phyloP scores from a whole-genome alignment of 441 rosid species.

The Gossypium davidsonii region DNA sequence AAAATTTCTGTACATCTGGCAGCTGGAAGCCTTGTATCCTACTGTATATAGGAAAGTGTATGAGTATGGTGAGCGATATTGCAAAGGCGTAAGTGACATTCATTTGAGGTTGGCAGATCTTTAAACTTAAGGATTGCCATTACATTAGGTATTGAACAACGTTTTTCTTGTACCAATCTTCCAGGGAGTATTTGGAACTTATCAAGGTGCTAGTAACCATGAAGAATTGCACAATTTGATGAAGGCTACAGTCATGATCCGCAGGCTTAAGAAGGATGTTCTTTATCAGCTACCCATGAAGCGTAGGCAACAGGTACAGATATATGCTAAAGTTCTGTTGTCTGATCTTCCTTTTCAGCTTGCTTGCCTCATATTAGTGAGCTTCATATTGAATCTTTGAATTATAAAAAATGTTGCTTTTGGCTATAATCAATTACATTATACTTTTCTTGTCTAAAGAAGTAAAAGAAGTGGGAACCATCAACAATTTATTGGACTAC shows the following conservation, averaged over 20 bases:
- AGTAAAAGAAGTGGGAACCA: not conserved
- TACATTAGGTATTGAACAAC: slow-evolving; percentile 6
- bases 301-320: slow-evolving; percentile 87
- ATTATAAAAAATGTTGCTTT: not conserved
- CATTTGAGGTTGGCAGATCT: slow-evolving; percentile 14
- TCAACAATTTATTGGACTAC: not conserved
- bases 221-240: slow-evolving; percentile 96
- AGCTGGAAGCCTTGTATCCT: slow-evolving; percentile 95
- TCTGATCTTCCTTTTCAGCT: not conserved
- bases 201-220: slow-evolving; percentile 97
- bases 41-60: slow-evolving; percentile 72
- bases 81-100: slow-evolving; percentile 68
- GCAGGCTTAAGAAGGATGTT: slow-evolving; percentile 93
- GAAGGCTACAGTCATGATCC: slow-evolving; percentile 96
- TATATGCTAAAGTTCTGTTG: slow-evolving; percentile 6
- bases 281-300: slow-evolving; percentile 82
- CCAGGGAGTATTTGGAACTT: slow-evolving; percentile 78
- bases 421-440: not conserved
- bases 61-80: slow-evolving; percentile 85
- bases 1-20: slow-evolving; percentile 21
- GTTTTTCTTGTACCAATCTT: slow-evolving; percentile 14
- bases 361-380: not conserved
- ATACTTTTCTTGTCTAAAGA: not conserved
- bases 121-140: not conserved
- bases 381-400: not conserved